A percentile compares a stretch with the other conserved stretches of the same genome.
Evolutionary conservation across 371 early-diverging fungal species (phyloP).

Genomic region (Neoconidiobolus thromboides): DNA sequence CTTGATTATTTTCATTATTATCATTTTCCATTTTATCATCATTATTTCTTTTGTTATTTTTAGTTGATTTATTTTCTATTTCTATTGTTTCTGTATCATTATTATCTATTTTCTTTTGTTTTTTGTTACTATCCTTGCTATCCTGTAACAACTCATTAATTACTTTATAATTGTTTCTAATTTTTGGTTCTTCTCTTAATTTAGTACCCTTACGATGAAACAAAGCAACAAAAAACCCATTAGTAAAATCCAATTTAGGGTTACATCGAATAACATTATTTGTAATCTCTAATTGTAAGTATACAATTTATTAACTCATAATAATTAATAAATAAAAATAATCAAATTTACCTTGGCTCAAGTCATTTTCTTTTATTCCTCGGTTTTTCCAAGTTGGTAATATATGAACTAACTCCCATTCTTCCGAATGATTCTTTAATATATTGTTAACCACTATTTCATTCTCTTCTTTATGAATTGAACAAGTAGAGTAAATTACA

Average conservation of each 20-base stretch:
- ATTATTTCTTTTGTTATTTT: too few relatives aligned
- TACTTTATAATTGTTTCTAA: too few relatives aligned
- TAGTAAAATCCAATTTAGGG: conserved; percentile 49
- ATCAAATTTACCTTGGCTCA: conserved; percentile 10
- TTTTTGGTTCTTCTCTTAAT: too few relatives aligned
- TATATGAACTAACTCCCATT: conserved; percentile 34
- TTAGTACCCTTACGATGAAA: conserved; percentile 27
- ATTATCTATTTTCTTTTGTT: too few relatives aligned
- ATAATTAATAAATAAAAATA: background rate
- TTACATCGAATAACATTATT: conserved; percentile 41
- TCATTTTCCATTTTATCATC: too few relatives aligned
- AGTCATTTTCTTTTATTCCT: conserved; percentile 29
- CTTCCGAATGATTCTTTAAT: conserved; percentile 20
- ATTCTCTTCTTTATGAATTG: conserved; percentile 85
- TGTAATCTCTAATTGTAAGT: conserved; percentile 19
- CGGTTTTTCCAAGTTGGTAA: conserved; percentile 59
- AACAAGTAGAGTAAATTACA: conserved; percentile 93
- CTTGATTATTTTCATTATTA: too few relatives aligned
- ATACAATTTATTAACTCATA: background rate
- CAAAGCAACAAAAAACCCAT: conserved; percentile 73
- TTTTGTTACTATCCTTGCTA: too few relatives aligned
- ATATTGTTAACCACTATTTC: conserved; percentile 75
- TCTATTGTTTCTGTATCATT: too few relatives aligned
- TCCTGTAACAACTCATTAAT: too few relatives aligned
- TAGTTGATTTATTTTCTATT: too few relatives aligned